Evolutionary conservation across 2,329 filamentous ascomycete species (phyloP), one percentile per base, ranked within the genome.

Genomic region (Clarireedia paspali): DNA sequence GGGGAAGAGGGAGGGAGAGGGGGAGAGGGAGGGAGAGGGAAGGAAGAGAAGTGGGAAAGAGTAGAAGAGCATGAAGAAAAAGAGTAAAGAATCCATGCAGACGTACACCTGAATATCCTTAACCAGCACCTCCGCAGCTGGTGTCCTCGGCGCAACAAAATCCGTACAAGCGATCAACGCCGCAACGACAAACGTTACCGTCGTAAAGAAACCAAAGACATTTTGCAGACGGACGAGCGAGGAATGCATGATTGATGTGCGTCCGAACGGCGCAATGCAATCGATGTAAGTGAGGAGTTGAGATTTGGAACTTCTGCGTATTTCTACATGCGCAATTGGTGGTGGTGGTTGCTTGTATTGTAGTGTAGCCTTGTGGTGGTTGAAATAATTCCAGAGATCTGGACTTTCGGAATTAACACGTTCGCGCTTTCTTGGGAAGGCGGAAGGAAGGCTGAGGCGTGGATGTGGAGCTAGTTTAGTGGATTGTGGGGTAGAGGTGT

Each of bases 161-260:
- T 91, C 89, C 40, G 90, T 91, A 50, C 87, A 76, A 48, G 92
- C 91, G 65, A 96, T 89, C 57, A 95, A 75, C 54, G 80, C 82
- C 52, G 84, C 91, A 54, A 96, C 81, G 57, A 82, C 82, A 69
- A 95, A 94, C 56, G 88, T 87, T 61, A 96, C 91, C 26, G 91
- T 95, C 17, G 94, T 97, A 79, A 97, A 96, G 83, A 95, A 96
- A 72, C 94, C 91, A 71, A 99, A 99, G 71, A 91, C 86, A 75
- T 90, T 92, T 74, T 99, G 94, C 63, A 87, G 73, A 64, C 94
- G 89, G 60, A 88, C 90, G 49, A 95, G 74, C 47, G 87, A 82
- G 69, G 89, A 95, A 74, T 96, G 87, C 94, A 99, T 62, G 24
- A 44, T 47, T 26, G 40, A 5, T 40, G 4, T 49, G 53, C 30